Base-by-base conservation (phyloP, 331 rosid species). In the Acacia concinna region DNA sequence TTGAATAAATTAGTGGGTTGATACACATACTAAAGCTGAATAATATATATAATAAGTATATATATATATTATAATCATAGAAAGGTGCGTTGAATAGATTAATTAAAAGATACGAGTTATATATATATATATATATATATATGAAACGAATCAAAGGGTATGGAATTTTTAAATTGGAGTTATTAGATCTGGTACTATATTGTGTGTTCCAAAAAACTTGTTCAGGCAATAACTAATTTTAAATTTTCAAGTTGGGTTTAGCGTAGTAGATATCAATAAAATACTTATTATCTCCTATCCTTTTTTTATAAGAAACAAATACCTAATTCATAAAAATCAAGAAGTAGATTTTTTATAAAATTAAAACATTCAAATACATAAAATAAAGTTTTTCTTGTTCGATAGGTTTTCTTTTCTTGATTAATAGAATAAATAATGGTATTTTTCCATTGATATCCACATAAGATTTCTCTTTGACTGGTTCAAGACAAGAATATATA, bases 381-480 rank as follows among this genome's bases (percentile, higher is more conserved):
- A n/a, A n/a, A n/a, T n/a, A 49, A 49, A 49, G 47, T 49, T 71
- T 46, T 75, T 74, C 75, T 52, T 52, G 81, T 74, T 63, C 32
- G 10, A 68, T 79, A 73, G 77, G 76, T 66, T 78, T 60, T 25
- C 17, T 54, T n/a, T 56, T 57, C 32, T 23, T 11, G 8, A 59
- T 27, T 59, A 59, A 13, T 12, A 27, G 20, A 27, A 25, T 59
- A 59, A 59, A 27, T 57, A 59, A 59, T 25, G 65, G 34, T 59
- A 59, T 59, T 28, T 59, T 23, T 59, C 18, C 27, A 59, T 27
- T 59, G 34, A 34, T 57, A 8, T 57, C 34, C 7, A 3, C 65
- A 12, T 3, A 57, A 57, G 18, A 4, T 57, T 59, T 59, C 20
- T 59, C 20, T 59, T 13, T 28, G 67, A 60, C 6, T 60, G 37